A percentile compares a stretch with the other conserved stretches of the same genome.
Conservation (phyloP, 306 rosid species). For the Purshia tridentata region DNA sequence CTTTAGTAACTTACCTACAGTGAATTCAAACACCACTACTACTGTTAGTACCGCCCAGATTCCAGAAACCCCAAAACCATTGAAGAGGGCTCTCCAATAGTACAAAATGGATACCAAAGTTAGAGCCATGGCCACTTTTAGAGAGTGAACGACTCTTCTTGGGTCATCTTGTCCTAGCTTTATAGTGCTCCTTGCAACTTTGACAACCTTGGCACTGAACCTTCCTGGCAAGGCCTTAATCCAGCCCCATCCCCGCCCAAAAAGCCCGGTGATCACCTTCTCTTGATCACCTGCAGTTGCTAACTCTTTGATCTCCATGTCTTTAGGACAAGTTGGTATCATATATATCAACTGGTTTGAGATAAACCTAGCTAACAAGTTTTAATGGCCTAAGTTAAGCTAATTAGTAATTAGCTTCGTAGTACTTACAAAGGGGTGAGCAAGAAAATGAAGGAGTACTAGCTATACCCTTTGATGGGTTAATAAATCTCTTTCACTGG, state of each 20-base stretch:
- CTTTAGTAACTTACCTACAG: slow-evolving; percentile 55
- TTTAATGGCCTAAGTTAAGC: not conserved
- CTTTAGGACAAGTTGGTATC: not conserved
- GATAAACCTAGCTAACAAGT: not conserved
- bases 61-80: slow-evolving; percentile 80
- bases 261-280: slow-evolving; percentile 20
- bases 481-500: slow-evolving; percentile 1
- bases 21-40: slow-evolving; percentile 81
- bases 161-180: slow-evolving; percentile 86
- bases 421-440: slow-evolving; percentile 19
- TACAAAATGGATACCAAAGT: slow-evolving; percentile 76
- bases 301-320: slow-evolving; percentile 53
- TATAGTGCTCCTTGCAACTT: slow-evolving; percentile 36
- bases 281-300: slow-evolving; percentile 17
- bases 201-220: slow-evolving; percentile 37
- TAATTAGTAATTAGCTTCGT: not conserved
- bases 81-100: slow-evolving; percentile 68
- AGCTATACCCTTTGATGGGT: slow-evolving; percentile 12
- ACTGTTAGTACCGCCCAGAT: slow-evolving; percentile 95
- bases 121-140: slow-evolving; percentile 89
- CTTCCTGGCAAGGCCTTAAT: slow-evolving; percentile 40
- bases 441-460: slow-evolving; percentile 20
- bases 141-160: slow-evolving; percentile 76
- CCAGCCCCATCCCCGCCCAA: slow-evolving; percentile 8
- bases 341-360: not conserved